phyloP scores from a whole-genome alignment of 2,329 filamentous ascomycete species.

The Elsinoe fawcettii region DNA sequence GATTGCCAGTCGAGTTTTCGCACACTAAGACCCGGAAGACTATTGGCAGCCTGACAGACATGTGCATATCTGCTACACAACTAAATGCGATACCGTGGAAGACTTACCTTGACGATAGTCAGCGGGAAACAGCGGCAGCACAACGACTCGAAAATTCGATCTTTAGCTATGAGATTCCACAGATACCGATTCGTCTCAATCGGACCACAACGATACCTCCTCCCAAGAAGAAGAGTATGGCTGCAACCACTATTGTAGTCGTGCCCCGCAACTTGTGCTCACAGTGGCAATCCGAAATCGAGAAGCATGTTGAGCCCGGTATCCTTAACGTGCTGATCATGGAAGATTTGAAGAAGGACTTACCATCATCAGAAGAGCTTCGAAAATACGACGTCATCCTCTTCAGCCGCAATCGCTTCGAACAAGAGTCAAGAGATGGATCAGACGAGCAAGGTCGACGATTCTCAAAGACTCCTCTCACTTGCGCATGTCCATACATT shows the following conservation, averaged over 20 bases:
- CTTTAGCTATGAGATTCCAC: conserved; percentile 36
- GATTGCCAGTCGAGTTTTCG: conserved; percentile 55
- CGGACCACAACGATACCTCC: conserved; percentile 34
- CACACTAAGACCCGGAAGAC: conserved; percentile 36
- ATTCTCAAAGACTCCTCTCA: conserved; percentile 22
- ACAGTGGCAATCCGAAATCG: conserved; percentile 77
- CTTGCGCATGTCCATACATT: conserved; percentile 37
- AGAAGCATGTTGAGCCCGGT: conserved; percentile 58
- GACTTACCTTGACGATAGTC: conserved; percentile 50
- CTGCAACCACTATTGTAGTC: conserved; percentile 64
- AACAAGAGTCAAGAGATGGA: conserved; percentile 53
- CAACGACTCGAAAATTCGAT: conserved; percentile 39
- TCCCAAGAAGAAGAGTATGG: conserved; percentile 53
- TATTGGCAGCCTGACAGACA: conserved; percentile 61
- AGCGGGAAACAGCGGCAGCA: conserved; percentile 42
- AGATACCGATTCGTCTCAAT: conserved; percentile 34
- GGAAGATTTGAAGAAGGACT: conserved; percentile 40
- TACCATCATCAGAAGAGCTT: conserved; percentile 54
- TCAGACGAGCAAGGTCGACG: conserved; percentile 39
- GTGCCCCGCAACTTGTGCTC: conserved; percentile 75
- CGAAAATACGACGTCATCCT: conserved; percentile 66
- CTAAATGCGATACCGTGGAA: conserved; percentile 64
- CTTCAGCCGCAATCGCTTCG: conserved; percentile 67
- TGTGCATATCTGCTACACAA: conserved; percentile 65
- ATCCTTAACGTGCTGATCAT: conserved; percentile 57